phyloP scores from a whole-genome alignment of 257 asterid species.

The Solanum tarijense region DNA sequence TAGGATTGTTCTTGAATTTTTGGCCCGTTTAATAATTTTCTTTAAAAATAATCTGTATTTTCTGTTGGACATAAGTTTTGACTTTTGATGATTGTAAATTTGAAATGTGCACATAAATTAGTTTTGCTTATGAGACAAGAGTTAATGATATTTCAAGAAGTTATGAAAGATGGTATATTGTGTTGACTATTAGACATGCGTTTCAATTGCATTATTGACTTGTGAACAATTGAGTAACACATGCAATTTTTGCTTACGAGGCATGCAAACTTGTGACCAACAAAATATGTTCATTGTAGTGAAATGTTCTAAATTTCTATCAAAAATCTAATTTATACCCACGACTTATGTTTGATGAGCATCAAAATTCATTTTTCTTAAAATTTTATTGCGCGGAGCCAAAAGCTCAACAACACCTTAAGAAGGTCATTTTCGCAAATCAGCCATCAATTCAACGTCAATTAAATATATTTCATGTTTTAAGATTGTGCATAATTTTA shows the following conservation, averaged over 20 bases:
- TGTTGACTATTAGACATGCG: too few species aligned
- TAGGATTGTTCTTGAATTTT: background rate
- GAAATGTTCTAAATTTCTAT: background rate
- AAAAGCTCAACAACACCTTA: background rate
- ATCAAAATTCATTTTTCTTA: background rate
- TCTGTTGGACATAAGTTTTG: background rate
- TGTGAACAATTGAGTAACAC: too few species aligned
- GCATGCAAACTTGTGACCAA: background rate
- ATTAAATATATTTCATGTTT: background rate
- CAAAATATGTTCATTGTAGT: background rate
- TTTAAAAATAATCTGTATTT: background rate
- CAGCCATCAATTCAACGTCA: background rate
- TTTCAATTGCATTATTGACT: too few species aligned
- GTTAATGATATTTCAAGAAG: background rate
- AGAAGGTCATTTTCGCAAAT: background rate
- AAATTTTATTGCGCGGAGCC: background rate
- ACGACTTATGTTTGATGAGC: rapidly evolving
- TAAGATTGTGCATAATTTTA: background rate
- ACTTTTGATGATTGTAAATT: background rate
- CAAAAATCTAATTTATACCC: background rate
- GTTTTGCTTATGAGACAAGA: background rate
- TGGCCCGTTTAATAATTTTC: too few species aligned
- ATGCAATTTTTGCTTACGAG: background rate
- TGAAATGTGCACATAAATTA: background rate
- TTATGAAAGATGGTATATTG: background rate